A percentile compares a stretch with the other conserved stretches of the same genome.
Evolutionary conservation across 192 early-diverging fungal species (phyloP).

Genomic region (Coemansia sp.): DNA sequence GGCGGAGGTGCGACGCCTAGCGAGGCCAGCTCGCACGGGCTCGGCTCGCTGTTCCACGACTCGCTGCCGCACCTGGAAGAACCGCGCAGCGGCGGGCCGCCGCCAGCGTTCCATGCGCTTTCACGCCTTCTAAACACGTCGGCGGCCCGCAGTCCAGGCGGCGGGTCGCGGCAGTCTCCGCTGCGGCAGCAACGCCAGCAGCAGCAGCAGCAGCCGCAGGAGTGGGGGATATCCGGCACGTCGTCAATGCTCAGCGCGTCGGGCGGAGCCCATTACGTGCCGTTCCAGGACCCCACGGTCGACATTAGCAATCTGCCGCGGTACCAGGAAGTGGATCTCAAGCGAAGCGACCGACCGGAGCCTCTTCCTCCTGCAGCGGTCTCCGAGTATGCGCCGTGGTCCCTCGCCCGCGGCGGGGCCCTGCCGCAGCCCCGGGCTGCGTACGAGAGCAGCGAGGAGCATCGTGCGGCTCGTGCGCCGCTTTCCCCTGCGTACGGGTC

Average conservation of each 20-base stretch:
- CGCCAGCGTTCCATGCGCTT: constrained; percentile 1
- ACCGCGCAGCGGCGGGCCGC: constrained; percentile 7
- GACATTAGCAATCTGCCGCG: constrained; percentile 27
- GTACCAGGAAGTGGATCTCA: constrained; percentile 23
- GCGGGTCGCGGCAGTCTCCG: too few relatives aligned
- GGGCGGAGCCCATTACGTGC: constrained; percentile 35
- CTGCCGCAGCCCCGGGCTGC: background rate
- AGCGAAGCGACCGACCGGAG: too few relatives aligned
- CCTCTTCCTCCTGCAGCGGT: too few relatives aligned
- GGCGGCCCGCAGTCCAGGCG: constrained; percentile 2
- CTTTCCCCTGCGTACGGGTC: too few relatives aligned
- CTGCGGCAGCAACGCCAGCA: background rate
- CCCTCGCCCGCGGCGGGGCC: background rate
- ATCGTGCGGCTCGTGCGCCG: too few relatives aligned
- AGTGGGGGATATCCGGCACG: background rate
- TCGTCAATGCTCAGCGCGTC: constrained; percentile 3
- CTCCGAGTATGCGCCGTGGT: too few relatives aligned
- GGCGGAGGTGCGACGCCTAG: background rate
- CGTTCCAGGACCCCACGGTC: constrained; percentile 50
- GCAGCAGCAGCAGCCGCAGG: background rate
- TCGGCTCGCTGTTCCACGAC: constrained; percentile 41
- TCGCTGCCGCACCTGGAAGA: constrained; percentile 11
- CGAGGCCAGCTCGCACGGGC: constrained; percentile 24
- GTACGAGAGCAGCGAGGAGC: background rate
- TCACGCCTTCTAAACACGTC: background rate